phyloP scores from a whole-genome alignment of 2,329 filamentous ascomycete species.

The Colletotrichum spinosum region DNA sequence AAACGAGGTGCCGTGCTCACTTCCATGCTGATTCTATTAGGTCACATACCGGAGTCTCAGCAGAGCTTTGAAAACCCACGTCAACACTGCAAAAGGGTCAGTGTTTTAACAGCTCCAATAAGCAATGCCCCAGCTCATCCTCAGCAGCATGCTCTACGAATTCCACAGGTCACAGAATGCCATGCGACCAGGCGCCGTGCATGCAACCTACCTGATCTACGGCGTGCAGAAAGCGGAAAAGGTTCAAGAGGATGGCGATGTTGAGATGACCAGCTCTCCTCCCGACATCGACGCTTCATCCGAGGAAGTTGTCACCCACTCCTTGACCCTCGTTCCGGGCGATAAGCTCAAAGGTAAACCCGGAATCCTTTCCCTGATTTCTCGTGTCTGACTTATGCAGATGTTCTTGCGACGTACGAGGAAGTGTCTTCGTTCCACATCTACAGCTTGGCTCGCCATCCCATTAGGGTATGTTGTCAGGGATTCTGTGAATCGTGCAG shows the following conservation, averaged over 20 bases:
- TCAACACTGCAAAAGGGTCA: conserved; percentile 90
- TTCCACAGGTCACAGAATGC: conserved; percentile 84
- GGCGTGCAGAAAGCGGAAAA: conserved; percentile 68
- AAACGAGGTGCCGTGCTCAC: conserved; percentile 18
- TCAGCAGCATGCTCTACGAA: conserved; percentile 83
- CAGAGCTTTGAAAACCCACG: conserved; percentile 84
- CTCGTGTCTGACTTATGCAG: conserved; percentile 54
- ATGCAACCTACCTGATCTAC: conserved; percentile 91
- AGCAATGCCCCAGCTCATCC: conserved; percentile 55
- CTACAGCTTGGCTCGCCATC: conserved; percentile 83
- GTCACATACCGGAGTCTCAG: conserved; percentile 89
- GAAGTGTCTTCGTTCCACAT: conserved; percentile 84
- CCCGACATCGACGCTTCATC: conserved; percentile 63
- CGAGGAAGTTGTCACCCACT: conserved; percentile 65
- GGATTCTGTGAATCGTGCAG: accelerated
- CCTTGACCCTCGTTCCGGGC: conserved; percentile 77
- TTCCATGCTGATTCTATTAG: conserved; percentile 55
- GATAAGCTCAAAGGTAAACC: conserved; percentile 74
- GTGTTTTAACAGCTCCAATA: conserved; percentile 40
- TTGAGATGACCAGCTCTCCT: conserved; percentile 77
- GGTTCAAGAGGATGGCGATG: conserved; percentile 66
- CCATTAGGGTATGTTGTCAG: conserved; percentile 66
- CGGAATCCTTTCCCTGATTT: not conserved
- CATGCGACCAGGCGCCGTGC: conserved; percentile 78
- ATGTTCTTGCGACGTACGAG: conserved; percentile 74